A percentile compares a stretch with the other conserved stretches of the same genome.
phyloP scores from a whole-genome alignment of 2,329 filamentous ascomycete genomes.

The Allantophomopsis lycopodina region DNA sequence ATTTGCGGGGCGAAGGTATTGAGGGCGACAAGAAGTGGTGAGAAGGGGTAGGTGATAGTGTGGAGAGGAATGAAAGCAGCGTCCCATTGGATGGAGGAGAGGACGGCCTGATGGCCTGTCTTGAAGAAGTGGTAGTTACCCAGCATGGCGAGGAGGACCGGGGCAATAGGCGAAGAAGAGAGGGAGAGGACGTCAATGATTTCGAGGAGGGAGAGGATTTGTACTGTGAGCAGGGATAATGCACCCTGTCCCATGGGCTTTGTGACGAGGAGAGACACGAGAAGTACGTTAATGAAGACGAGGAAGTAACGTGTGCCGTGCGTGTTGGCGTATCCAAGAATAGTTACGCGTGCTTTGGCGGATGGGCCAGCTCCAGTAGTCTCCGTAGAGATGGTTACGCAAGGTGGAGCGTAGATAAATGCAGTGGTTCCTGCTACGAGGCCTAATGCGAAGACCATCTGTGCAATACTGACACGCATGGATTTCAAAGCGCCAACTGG shows the following conservation, averaged over 20 bases:
- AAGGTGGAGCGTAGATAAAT: constrained; percentile 76
- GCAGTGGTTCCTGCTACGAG: constrained; percentile 74
- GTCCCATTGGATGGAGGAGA: constrained; percentile 91
- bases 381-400: constrained; percentile 54
- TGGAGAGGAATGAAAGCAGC: constrained; percentile 81
- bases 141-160: constrained; percentile 72
- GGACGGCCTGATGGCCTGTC: constrained; percentile 84
- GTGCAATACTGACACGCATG: constrained; percentile 63
- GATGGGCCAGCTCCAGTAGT: constrained; percentile 13
- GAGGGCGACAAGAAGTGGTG: constrained; percentile 63
- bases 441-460: constrained; percentile 65
- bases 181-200: constrained; percentile 46
- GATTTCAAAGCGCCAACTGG: constrained; percentile 54
- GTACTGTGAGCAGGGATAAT: constrained; percentile 72
- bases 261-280: constrained; percentile 66
- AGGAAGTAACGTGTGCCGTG: constrained; percentile 84
- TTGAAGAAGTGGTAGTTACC: constrained; percentile 96
- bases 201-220: constrained; percentile 67
- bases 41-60: constrained; percentile 78
- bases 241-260: constrained; percentile 92
- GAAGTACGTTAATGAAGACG: constrained; percentile 64
- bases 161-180: constrained; percentile 62
- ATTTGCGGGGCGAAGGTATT: constrained; percentile 90
- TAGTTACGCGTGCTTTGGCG: constrained; percentile 47
- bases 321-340: constrained; percentile 87